Base-by-base conservation (phyloP, 1,139 yeast genomes). In the Geotrichum europaeum region DNA sequence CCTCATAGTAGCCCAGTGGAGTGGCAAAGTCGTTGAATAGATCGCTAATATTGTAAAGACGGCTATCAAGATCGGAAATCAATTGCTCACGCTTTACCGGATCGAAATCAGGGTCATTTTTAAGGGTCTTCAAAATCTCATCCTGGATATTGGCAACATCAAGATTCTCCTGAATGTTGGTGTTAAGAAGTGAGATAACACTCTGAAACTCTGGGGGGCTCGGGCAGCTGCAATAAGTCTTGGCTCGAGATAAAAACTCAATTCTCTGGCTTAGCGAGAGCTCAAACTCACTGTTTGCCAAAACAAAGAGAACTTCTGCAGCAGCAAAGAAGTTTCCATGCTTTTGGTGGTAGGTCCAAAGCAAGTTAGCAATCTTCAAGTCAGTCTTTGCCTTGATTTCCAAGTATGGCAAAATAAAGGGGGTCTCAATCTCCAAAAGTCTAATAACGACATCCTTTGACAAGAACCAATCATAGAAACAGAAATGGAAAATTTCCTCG, bases 401-500 rank as follows among this genome's bases (percentile, higher is more conserved):
- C 70, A 95, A 80, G 69, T 89, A 95, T 45, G 87, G 84, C 62
- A 89, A 78, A 53, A 94, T 84, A 69, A 79, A 92, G 12, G 94
- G 90, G 0, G 98, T 89, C 60, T 87, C 87, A 63, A 92, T 81
- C 57, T 87, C 89, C 65, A 94, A 78, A 53, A 95, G 77, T 62
- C 91, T 82, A 61, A 87, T 95, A 64, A 89, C 86, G 45, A 85
- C 81, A 1, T 90, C 92, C 70, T 89, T 89, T 53, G 81, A 77
- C 51, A 91, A 85, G 68, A 90, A 86, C 98, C 99, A 95, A 70
- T 89, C 96, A 72, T 95, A 95, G 66, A 94, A 83, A 66, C 89
- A 88, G 73, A 86, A 90, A 66, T 95, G 99, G 79, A 95, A 95
- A 18, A 84, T 73, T 69, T 86, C 89, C 70, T 94, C 98, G 56